A percentile compares a stretch with the other conserved stretches of the same genome.
These are phyloP conservation scores for Tetrahymena thermophila DNA, from an alignment of 73 alveolate genomes.

Conservation along the genomic window DNA sequence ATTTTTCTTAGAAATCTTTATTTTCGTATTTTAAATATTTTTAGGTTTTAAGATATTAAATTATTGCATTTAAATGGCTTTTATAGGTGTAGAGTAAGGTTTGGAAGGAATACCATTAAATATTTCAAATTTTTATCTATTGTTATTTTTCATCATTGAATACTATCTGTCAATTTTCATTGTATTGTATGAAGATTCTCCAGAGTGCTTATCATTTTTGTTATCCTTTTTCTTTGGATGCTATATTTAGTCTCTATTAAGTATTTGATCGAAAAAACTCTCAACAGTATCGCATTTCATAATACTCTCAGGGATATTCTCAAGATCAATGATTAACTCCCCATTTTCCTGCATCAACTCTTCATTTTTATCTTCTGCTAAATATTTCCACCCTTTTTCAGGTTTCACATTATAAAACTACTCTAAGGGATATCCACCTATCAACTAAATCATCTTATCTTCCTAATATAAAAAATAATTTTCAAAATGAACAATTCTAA, in stretches of 20 bases:
- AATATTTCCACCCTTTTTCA: not conserved
- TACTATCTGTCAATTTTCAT: not conserved
- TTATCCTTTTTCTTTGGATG: not conserved
- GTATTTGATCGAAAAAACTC: not conserved
- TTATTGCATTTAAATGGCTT: not conserved
- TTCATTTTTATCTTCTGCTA: not conserved
- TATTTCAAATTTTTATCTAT: not conserved
- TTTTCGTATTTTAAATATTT: not conserved
- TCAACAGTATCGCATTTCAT: not conserved
- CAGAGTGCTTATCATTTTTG: not conserved
- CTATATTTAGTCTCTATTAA: not conserved
- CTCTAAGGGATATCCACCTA: not conserved
- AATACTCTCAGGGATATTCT: not conserved
- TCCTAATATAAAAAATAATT: not conserved
- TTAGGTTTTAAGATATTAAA: not conserved
- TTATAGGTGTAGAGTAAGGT: not conserved
- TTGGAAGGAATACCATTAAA: not conserved
- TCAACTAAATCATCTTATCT: not conserved
- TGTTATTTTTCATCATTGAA: not conserved
- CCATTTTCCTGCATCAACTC: not conserved
- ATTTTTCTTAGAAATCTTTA: not conserved
- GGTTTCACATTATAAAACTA: not conserved
- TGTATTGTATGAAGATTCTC: not conserved
- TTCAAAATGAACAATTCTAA: not conserved
- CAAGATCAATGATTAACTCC: not conserved